Conservation (phyloP, 176 grass and related monocot species). For the Oryza meyeriana region DNA sequence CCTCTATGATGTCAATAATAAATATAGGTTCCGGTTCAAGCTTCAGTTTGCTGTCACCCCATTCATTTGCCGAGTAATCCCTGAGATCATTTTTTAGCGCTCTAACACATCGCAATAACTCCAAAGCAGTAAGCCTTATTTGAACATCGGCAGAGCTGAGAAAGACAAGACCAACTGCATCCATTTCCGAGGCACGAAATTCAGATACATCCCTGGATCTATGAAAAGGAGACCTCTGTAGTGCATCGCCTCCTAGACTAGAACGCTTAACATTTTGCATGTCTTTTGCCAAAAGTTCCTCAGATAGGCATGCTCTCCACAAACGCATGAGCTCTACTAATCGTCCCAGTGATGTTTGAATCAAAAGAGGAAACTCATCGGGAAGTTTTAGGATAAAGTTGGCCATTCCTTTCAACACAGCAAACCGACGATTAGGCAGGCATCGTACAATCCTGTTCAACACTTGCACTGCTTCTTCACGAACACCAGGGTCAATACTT, state of each 20-base stretch:
- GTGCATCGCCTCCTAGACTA: conserved; percentile 49
- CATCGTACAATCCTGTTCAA: conserved; percentile 89
- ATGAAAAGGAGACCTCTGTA: conserved; percentile 64
- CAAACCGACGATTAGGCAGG: conserved; percentile 84
- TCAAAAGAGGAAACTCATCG: conserved; percentile 90
- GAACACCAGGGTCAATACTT: conserved; percentile 95
- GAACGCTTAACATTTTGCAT: conserved; percentile 47
- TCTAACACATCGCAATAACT: conserved; percentile 80
- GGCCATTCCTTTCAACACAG: conserved; percentile 98
- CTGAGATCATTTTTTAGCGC: conserved; percentile 85
- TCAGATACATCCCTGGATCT: conserved; percentile 69
- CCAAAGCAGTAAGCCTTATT: conserved; percentile 92
- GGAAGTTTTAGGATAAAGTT: conserved; percentile 98
- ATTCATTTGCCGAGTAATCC: conserved; percentile 69
- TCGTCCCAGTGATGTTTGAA: conserved; percentile 86
- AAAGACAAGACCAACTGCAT: conserved; percentile 97
- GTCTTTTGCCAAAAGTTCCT: conserved; percentile 73
- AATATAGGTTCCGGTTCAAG: conserved; percentile 91
- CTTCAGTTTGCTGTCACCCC: conserved; percentile 65
- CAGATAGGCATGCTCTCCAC: conserved; percentile 87
- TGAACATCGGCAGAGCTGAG: conserved; percentile 96
- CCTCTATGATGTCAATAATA: conserved; percentile 97
- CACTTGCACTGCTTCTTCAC: conserved; percentile 90
- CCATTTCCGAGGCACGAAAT: conserved; percentile 81
- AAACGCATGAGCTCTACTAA: conserved; percentile 89